Conservation (phyloP, 352 stramenopile genomes). For the Phytopythium montanum region DNA sequence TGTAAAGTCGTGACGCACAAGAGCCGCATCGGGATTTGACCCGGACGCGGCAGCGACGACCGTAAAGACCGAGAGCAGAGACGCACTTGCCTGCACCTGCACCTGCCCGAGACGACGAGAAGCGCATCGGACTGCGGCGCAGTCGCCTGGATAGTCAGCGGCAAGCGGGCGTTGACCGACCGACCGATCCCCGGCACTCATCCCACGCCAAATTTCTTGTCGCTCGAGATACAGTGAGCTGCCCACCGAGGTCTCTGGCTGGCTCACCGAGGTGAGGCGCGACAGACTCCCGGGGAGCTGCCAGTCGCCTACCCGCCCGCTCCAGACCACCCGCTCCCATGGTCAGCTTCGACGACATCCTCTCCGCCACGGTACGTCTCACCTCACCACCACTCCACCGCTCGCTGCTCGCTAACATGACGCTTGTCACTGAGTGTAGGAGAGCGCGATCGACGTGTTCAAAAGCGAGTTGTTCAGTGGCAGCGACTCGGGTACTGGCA, state of each 20-base stretch:
- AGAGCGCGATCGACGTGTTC: conserved; percentile 4
- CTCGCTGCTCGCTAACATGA: too few relatives aligned
- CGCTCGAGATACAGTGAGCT: not conserved
- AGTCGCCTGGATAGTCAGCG: too few relatives aligned
- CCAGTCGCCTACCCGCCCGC: conserved; percentile 1
- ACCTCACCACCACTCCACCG: not conserved
- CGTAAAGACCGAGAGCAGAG: not conserved
- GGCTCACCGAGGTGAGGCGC: not conserved
- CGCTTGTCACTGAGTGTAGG: not conserved
- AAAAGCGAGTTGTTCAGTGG: conserved; percentile 3
- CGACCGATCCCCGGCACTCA: not conserved
- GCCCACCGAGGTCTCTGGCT: not conserved
- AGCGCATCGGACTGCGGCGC: too few relatives aligned
- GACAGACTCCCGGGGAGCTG: not conserved
- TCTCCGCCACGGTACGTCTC: conserved; percentile 5
- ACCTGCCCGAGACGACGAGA: too few relatives aligned
- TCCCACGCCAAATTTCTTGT: not conserved
- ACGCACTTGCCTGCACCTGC: too few relatives aligned
- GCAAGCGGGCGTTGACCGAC: too few relatives aligned
- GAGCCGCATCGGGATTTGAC: not conserved
- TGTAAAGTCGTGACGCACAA: not conserved
- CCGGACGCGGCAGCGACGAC: not conserved
- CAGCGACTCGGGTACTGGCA: not conserved
- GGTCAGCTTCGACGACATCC: conserved; percentile 6
- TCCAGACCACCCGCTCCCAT: not conserved